These are phyloP conservation scores for Tuber indicum DNA, from an alignment of 495 filamentous ascomycete genomes.

Conservation along the genomic window DNA sequence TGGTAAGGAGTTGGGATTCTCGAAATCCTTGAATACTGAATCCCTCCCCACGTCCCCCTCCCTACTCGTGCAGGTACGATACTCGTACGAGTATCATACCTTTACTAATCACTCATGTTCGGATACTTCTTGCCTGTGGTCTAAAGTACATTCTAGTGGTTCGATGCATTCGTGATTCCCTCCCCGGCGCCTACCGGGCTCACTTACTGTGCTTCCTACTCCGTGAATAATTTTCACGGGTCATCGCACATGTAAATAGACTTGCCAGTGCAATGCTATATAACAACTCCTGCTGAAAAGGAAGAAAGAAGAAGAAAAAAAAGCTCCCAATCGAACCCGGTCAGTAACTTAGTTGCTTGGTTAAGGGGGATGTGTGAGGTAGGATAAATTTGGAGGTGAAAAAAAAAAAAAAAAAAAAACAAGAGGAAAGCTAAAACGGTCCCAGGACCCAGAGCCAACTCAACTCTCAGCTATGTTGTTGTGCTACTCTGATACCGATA, in stretches of 20 bases:
- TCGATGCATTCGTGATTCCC: background rate
- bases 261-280: background rate
- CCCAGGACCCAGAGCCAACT: background rate
- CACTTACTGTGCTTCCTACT: background rate
- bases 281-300: background rate
- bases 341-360: background rate
- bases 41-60: background rate
- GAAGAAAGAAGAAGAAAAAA: too few relatives aligned
- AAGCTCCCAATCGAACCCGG: background rate
- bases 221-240: background rate
- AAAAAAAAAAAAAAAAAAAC: background rate
- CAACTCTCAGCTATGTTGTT: background rate
- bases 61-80: background rate
- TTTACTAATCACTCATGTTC: too few relatives aligned
- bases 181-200: background rate
- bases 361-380: background rate
- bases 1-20: too few relatives aligned
- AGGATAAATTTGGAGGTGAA: background rate
- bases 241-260: background rate
- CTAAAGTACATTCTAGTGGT: too few relatives aligned
- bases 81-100: background rate
- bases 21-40: background rate
- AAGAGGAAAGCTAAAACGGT: background rate
- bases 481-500: background rate
- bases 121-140: too few relatives aligned